Conservation (phyloP, 306 rosid genomes). For the Rosa persica region DNA sequence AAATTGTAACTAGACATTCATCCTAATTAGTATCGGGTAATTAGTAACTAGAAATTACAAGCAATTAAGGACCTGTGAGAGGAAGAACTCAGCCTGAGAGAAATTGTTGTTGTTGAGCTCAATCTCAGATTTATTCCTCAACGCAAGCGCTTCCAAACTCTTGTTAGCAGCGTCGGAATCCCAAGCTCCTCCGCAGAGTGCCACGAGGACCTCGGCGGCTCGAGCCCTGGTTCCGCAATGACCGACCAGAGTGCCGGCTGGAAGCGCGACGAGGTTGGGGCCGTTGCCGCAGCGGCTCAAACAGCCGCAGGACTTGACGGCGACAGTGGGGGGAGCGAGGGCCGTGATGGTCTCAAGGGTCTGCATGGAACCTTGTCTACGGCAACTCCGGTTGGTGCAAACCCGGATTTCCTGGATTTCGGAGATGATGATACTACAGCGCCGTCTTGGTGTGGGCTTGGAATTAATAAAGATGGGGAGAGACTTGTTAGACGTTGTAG, state of each 20-base stretch:
- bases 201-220: slow-evolving; percentile 51
- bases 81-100: slow-evolving; percentile 58
- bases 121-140: slow-evolving; percentile 62
- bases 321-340: slow-evolving; percentile 59
- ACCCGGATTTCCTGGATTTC: slow-evolving; percentile 55
- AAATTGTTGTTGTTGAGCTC: slow-evolving; percentile 47
- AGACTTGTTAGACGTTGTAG: not conserved
- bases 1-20: not conserved
- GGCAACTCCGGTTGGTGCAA: slow-evolving; percentile 83
- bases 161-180: slow-evolving; percentile 25
- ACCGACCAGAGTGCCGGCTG: slow-evolving; percentile 44
- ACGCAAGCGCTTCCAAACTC: slow-evolving; percentile 76
- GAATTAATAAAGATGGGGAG: not conserved
- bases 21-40: not conserved
- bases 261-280: slow-evolving; percentile 69
- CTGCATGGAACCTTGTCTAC: slow-evolving; percentile 76
- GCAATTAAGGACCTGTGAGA: slow-evolving; percentile 52
- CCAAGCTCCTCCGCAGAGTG: slow-evolving; percentile 20
- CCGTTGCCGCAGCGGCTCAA: slow-evolving; percentile 79
- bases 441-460: not conserved
- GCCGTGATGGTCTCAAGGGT: slow-evolving; percentile 62
- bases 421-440: not conserved
- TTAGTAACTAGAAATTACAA: not conserved
- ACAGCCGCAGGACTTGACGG: slow-evolving; percentile 67
- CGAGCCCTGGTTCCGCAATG: slow-evolving; percentile 74